Evolutionary conservation across 202 grass and related monocot genomes (phyloP), one percentile per base, ranked within the genome.

Genomic region (Zizania palustris): DNA sequence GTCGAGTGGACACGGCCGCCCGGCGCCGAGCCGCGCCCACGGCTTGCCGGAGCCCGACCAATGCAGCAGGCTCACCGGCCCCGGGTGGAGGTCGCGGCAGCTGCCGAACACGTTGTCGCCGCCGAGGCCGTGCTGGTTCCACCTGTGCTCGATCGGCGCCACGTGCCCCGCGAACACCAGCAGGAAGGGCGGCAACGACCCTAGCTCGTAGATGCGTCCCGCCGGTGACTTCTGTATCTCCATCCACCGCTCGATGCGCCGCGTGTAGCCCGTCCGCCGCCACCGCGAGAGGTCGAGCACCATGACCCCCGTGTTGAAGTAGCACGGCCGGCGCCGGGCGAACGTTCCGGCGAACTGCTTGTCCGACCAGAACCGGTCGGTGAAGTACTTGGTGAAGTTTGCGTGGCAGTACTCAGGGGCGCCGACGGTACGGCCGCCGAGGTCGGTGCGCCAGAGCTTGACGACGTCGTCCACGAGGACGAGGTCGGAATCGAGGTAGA

Each of bases 301-400:
- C 91, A 98, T 95, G 15, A 98, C 96, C 4, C 96, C 96, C 1
- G 96, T 97, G 85, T 97, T 97, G 81, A 97, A 97, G 76, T 97
- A 97, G 80, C 93, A 97, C 65, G 93, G 90, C 20, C 67, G 79
- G 11, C 93, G 67, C 2, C 83, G 83, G 13, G 67, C 54, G 80
- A 98, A 98, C 11, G 89, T 83, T 4, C 80, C 73, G 9, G 89
- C 66, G 36, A 95, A 78, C 16, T 65, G 67, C 68, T 74, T 72
- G 77, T 92, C 86, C 16, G 87, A 87, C 95, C 91, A 98, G 85
- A 98, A 98, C 3, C 73, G 40, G 61, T 20, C 72, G 0, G 90
- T 91, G 86, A 97, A 97, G 86, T 97, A 97, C 79, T 93, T 91
- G 36, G 88, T 97, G 22, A 97, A 93, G 80, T 97, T 97, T 5